A percentile compares a stretch with the other conserved stretches of the same genome.
phyloP scores from a whole-genome alignment of 106 monocot genomes.

The Dendrobium huoshanense region DNA sequence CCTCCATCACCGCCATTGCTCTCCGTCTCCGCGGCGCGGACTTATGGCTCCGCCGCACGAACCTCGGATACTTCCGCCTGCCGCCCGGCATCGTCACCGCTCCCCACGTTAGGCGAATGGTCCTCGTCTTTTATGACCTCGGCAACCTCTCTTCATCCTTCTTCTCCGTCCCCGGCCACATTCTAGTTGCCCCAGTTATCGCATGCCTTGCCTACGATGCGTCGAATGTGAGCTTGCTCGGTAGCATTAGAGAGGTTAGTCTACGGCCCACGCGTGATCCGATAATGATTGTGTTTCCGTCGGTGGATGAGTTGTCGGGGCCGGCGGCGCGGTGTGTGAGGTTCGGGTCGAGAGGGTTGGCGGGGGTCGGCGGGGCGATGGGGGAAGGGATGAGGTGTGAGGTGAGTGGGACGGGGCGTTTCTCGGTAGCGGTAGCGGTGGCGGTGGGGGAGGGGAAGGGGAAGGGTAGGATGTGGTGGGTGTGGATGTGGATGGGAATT shows the following conservation, averaged over 20 bases:
- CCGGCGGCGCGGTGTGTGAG: slow-evolving; percentile 18
- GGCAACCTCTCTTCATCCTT: slow-evolving; percentile 24
- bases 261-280: not conserved
- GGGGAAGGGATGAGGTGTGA: slow-evolving; percentile 8
- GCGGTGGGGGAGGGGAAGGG: not conserved
- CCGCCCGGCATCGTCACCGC: slow-evolving; percentile 16
- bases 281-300: slow-evolving; percentile 18
- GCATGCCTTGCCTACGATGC: slow-evolving; percentile 31
- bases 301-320: not conserved
- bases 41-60: slow-evolving; percentile 13
- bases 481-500: slow-evolving; percentile 1
- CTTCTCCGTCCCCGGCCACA: slow-evolving; percentile 13
- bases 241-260: not conserved
- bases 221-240: not conserved
- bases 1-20: slow-evolving; percentile 12
- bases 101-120: slow-evolving; percentile 3
- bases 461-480: slow-evolving; percentile 16
- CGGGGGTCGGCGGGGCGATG: not conserved
- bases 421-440: not conserved
- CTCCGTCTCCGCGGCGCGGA: slow-evolving; percentile 12
- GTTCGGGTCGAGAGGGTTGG: slow-evolving; percentile 11
- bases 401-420: slow-evolving; percentile 17
- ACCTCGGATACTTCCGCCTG: slow-evolving; percentile 3
- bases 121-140: slow-evolving; percentile 23
- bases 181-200: slow-evolving; percentile 21